phyloP scores from a whole-genome alignment of 164 flowering plant species.

The Umbilicus rupestris region DNA sequence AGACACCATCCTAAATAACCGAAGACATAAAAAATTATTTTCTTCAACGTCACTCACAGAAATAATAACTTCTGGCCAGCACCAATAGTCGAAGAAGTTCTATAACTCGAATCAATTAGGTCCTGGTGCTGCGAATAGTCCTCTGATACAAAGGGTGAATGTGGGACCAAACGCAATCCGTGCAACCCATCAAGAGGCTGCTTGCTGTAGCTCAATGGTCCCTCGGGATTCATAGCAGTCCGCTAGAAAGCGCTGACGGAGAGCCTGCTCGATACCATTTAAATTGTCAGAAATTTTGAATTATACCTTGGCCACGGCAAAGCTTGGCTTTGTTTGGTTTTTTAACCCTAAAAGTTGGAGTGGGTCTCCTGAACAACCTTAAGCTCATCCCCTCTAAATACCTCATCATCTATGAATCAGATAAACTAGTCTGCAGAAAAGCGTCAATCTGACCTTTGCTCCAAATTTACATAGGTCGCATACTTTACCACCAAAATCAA shows the following conservation, averaged over 20 bases:
- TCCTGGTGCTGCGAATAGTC: neutral
- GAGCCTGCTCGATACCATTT: slow-evolving; percentile 1
- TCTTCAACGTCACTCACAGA: neutral
- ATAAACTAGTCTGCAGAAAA: too few relatives aligned
- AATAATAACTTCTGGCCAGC: neutral
- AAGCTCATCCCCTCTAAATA: too few relatives aligned
- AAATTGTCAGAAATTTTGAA: neutral
- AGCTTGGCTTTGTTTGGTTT: too few relatives aligned
- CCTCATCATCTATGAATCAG: too few relatives aligned
- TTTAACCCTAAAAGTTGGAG: too few relatives aligned
- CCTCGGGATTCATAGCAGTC: neutral
- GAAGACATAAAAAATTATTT: neutral
- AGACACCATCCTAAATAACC: too few relatives aligned
- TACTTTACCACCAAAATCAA: too few relatives aligned
- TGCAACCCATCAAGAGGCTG: neutral
- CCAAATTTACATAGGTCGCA: too few relatives aligned
- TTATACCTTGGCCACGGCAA: too few relatives aligned
- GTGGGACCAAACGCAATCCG: neutral
- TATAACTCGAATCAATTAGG: neutral
- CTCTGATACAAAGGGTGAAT: slow-evolving; percentile 1
- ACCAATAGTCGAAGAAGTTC: neutral
- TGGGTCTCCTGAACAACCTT: too few relatives aligned
- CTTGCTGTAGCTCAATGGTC: neutral
- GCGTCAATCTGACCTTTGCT: too few relatives aligned
- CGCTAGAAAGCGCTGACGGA: neutral